Base-by-base conservation (phyloP, 1,284 basidiomycete genomes). In the Sphagnurus paluster region DNA sequence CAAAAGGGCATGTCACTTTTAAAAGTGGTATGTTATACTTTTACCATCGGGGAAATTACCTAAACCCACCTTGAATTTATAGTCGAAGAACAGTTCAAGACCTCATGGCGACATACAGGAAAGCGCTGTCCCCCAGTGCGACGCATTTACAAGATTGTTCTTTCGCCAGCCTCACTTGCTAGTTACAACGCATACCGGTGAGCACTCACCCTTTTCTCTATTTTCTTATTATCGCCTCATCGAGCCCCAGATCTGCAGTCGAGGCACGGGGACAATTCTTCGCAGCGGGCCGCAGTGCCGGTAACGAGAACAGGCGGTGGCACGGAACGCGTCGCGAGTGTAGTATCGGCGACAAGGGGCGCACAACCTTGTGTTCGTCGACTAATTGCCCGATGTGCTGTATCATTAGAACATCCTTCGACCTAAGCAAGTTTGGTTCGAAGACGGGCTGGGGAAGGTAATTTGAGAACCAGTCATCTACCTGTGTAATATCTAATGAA, bases 391-490 rank as follows among this genome's bases (percentile, higher is more conserved):
- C 79, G 0, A 63, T 53, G 42, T 53, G 82, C 53, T 70, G 66
- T 39, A 84, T 85, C 56, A 67, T 83, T 43, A 71, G 69, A 42
- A 80, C 75, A 0, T 85, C 82, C 2, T 85, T 75, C 49, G 79
- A 82, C 55, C 56, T 84, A 50, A 70, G 68, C 44, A 66, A 77
- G 13, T 82, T 74, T 53, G 79, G 77, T 13, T 80, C 78, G 66
- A 82, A 82, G 66, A 82, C 80, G 4, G 77, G 78, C 9, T 83
- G 79, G 79, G 80, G 81, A 58, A 75, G 80, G 77, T 76, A 24
- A 29, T 30, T 32, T 10, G 11, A 10, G 28, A 30, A 30, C 11
- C 11, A 10, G 28, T 30, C 7, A 14, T 30, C 3, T 4, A 14
- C 28, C n/a, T n/a, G n/a, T n/a, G n/a, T n/a, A n/a, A n/a, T n/a